Evolutionary conservation across 768 basidiomycete genomes (phyloP), one percentile per base, ranked within the genome.

Genomic region (Naganishia randhawae): DNA sequence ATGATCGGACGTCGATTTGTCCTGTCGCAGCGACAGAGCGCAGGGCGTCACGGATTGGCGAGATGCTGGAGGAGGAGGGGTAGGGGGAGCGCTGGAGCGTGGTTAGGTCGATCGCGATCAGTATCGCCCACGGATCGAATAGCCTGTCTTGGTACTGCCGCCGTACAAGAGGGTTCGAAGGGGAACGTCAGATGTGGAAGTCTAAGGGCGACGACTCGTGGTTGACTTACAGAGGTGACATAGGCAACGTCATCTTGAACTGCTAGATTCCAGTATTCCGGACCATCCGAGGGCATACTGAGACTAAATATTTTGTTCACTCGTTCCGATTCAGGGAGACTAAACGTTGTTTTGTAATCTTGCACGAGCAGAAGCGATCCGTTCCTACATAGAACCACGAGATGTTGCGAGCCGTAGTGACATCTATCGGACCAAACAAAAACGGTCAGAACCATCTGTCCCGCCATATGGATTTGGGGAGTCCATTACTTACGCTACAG

Each of bases 341-440:
- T 35, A 25, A 61, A 61, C 5, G 57, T 61, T 1, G 19, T 41
- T 29, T 61, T 61, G 39, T 61, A 61, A 14, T 61, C 57, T 19
- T 61, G 57, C 22, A 61, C 25, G 39, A 61, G 13, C 14, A 61
- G 39, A 29, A 61, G 37, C 57, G 57, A 61, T 39, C 57, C 57
- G 33, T 61, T 61, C 37, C 57, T 39, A 25, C 37, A 61, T 1
- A 61, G 39, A 10, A 61, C 39, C 22, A 41, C 37, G 7, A 61
- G 57, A 39, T 61, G n/a, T 3, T 16, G 37, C 6, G 57, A 13
- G 22, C 57, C 57, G 39, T 61, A 61, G 27, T 61, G 57, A 42
- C 57, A 61, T 31, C 51, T 53, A 25, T 10, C 50, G 27, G 27
- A 3, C 8, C 27, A 53, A 53, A 29, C 27, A 19, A 8, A 9